Percentiles rank a stretch among this genome's conserved stretches.
These are phyloP conservation scores for Sphenostylis stenocarpa DNA, from an alignment of 306 rosid genomes.

Conservation along the genomic window DNA sequence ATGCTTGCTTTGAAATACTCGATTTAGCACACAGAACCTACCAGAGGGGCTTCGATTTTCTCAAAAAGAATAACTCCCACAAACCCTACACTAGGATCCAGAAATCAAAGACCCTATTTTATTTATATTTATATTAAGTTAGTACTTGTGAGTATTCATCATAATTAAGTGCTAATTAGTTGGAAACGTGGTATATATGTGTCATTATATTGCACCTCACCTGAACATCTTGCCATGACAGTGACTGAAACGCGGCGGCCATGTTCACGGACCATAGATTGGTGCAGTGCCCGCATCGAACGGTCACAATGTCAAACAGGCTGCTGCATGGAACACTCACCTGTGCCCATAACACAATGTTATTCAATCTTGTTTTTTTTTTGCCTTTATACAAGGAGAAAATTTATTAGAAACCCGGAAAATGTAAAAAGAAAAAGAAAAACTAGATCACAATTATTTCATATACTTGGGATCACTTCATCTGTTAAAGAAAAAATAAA, in stretches of 20 bases:
- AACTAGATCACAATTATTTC: background rate
- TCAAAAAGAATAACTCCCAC: slow-evolving; percentile 39
- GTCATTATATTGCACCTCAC: slow-evolving; percentile 29
- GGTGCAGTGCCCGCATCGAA: slow-evolving; percentile 99
- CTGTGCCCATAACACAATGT: slow-evolving; percentile 41
- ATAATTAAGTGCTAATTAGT: background rate
- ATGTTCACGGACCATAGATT: slow-evolving; percentile 99
- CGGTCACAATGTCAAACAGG: slow-evolving; percentile 91
- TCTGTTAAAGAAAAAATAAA: background rate
- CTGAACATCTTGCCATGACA: slow-evolving; percentile 93
- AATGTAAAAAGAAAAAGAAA: background rate
- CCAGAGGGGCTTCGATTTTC: slow-evolving; percentile 45
- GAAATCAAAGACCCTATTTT: slow-evolving; percentile 26
- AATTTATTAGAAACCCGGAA: background rate
- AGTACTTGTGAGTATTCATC: background rate
- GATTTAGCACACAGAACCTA: slow-evolving; percentile 29
- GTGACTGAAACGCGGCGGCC: slow-evolving; percentile 96
- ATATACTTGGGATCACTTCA: background rate
- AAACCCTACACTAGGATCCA: slow-evolving; percentile 41
- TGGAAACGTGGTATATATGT: background rate
- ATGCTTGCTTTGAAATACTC: slow-evolving; percentile 39
- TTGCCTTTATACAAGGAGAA: background rate
- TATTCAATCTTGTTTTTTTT: background rate
- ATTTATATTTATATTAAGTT: background rate
- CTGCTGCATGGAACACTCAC: slow-evolving; percentile 99